These are phyloP conservation scores for Dianthus caryophyllus DNA, from an alignment of 148 eudicot genomes.

Conservation along the genomic window DNA sequence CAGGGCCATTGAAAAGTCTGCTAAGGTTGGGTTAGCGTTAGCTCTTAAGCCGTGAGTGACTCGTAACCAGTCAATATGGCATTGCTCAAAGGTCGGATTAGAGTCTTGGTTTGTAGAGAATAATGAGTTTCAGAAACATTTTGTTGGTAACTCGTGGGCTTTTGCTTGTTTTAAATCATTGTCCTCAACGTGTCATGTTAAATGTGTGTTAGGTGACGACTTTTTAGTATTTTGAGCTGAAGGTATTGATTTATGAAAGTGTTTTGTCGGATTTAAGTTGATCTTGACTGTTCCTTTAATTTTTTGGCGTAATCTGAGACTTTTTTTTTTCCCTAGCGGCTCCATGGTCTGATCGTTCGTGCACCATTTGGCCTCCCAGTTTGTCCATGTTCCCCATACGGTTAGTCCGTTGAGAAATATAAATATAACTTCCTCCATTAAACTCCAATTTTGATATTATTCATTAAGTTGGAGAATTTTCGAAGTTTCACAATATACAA, in stretches of 20 bases:
- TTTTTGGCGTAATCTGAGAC: too few relatives aligned
- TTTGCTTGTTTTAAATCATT: slow-evolving; percentile 1
- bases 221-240: background rate
- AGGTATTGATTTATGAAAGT: background rate
- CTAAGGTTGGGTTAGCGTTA: slow-evolving; percentile 60
- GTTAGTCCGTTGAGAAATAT: too few relatives aligned
- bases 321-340: too few relatives aligned
- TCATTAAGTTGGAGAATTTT: too few relatives aligned
- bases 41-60: slow-evolving; percentile 43
- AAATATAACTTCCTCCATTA: too few relatives aligned
- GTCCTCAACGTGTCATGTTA: background rate
- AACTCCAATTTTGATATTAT: too few relatives aligned
- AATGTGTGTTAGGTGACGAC: background rate
- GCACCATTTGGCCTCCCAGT: too few relatives aligned
- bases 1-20: slow-evolving; percentile 51
- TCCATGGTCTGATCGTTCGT: too few relatives aligned
- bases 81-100: too few relatives aligned
- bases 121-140: slow-evolving; percentile 16
- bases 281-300: too few relatives aligned
- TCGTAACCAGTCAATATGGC: background rate
- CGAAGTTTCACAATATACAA: too few relatives aligned
- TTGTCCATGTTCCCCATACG: too few relatives aligned
- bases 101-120: slow-evolving; percentile 24
- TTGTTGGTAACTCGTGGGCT: slow-evolving; percentile 7
- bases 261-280: background rate